phyloP scores from a whole-genome alignment of 2,329 filamentous ascomycete species.

The Allantophomopsis cytisporea region DNA sequence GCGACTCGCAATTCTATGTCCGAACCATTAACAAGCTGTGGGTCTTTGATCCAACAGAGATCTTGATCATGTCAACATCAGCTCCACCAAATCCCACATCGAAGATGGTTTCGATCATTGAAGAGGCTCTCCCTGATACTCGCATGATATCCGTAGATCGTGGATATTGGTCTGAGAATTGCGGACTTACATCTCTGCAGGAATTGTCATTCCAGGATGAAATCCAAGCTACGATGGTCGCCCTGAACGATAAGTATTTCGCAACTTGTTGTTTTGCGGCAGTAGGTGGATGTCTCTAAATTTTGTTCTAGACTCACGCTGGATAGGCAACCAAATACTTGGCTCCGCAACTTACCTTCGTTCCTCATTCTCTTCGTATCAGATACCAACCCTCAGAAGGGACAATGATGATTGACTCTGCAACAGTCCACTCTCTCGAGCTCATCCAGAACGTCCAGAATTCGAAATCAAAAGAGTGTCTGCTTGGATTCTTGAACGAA shows the following conservation, averaged over 20 bases:
- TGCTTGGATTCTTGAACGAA: constrained; percentile 77
- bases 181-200: constrained; percentile 66
- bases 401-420: constrained; percentile 90
- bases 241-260: constrained; percentile 73
- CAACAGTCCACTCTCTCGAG: constrained; percentile 77
- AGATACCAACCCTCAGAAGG: constrained; percentile 80
- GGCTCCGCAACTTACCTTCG: constrained; percentile 58
- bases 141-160: constrained; percentile 55
- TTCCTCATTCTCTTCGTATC: constrained; percentile 69
- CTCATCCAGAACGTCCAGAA: constrained; percentile 78
- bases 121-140: constrained; percentile 54
- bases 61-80: constrained; percentile 65
- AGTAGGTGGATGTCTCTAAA: constrained; percentile 32
- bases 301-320: neutral
- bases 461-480: constrained; percentile 63
- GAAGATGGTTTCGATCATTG: constrained; percentile 60
- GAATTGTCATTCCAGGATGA: constrained; percentile 71
- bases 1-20: constrained; percentile 84
- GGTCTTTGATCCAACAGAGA: constrained; percentile 65
- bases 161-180: constrained; percentile 69
- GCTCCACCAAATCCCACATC: constrained; percentile 52
- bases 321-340: constrained; percentile 67
- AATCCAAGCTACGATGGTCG: constrained; percentile 66
- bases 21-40: constrained; percentile 77
- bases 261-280: constrained; percentile 76